phyloP scores from a whole-genome alignment of 352 stramenopile genomes.

The Globisporangium iwayamae region DNA sequence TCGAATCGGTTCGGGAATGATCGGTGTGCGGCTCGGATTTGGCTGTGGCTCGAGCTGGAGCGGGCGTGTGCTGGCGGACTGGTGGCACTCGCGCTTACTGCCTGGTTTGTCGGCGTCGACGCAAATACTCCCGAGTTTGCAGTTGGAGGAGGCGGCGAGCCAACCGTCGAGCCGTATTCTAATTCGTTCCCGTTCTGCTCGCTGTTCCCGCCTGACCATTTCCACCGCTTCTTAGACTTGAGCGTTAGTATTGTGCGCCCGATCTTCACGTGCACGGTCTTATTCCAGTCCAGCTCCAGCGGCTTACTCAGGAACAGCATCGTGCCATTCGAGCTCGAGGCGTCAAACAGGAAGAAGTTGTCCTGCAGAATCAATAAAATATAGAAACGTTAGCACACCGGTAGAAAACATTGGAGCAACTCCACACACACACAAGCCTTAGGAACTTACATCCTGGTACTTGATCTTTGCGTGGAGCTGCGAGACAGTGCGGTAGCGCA shows the following conservation, averaged over 20 bases:
- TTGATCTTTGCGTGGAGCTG: slow-evolving; percentile 83
- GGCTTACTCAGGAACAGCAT: slow-evolving; percentile 83
- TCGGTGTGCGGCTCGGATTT: slow-evolving; percentile 8
- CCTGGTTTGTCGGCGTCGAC: slow-evolving; percentile 14
- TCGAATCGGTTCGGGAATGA: slow-evolving; percentile 35
- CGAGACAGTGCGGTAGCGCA: slow-evolving; percentile 83
- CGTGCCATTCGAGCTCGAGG: slow-evolving; percentile 77
- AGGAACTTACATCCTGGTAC: slow-evolving; percentile 65
- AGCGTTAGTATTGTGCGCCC: slow-evolving; percentile 80
- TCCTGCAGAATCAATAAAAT: slow-evolving; percentile 31
- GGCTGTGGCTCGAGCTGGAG: slow-evolving; percentile 7
- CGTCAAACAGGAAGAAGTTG: slow-evolving; percentile 75
- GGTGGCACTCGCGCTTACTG: slow-evolving; percentile 4
- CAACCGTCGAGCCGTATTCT: slow-evolving; percentile 2
- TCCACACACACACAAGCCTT: neutral
- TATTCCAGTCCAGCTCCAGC: slow-evolving; percentile 81
- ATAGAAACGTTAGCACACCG: no score
- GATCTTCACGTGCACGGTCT: slow-evolving; percentile 81
- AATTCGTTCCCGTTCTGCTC: slow-evolving; percentile 33
- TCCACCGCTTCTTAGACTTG: slow-evolving; percentile 83
- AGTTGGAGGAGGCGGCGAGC: slow-evolving; percentile 1
- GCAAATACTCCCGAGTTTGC: neutral
- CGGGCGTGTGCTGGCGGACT: slow-evolving; percentile 10
- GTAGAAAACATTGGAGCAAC: no score
- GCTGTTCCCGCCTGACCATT: slow-evolving; percentile 54